Evolutionary conservation across 768 basidiomycete genomes (phyloP).

Genomic region (Agaricus bisporus): DNA sequence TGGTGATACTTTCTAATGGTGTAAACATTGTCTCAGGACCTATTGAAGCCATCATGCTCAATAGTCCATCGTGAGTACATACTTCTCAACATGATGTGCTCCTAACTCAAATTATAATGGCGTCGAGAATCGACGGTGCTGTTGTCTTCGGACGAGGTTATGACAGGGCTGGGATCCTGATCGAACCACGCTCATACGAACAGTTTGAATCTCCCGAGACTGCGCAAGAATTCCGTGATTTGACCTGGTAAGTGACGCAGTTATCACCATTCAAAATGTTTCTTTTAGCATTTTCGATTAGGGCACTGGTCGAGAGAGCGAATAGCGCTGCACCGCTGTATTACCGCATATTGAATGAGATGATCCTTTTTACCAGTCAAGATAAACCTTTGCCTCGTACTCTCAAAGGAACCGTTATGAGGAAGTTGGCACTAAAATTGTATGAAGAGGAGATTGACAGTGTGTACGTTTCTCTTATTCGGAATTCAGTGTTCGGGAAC

Average conservation of each 20-base stretch:
- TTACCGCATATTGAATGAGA: conserved; percentile 46
- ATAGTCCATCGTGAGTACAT: conserved; percentile 22
- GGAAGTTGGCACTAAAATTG: conserved; percentile 33
- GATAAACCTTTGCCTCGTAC: conserved; percentile 36
- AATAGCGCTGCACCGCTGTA: conserved; percentile 37
- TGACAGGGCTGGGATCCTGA: conserved; percentile 26
- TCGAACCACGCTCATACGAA: conserved; percentile 22
- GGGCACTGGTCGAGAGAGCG: conserved; percentile 36
- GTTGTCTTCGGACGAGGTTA: conserved; percentile 41
- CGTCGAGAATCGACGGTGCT: conserved; percentile 19
- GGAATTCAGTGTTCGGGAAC: no score
- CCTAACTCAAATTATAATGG: no score
- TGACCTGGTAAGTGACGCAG: conserved; percentile 26
- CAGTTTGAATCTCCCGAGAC: conserved; percentile 18
- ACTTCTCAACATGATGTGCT: background rate
- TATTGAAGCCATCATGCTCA: conserved; percentile 23
- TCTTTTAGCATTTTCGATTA: conserved; percentile 7
- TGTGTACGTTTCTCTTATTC: conserved; percentile 22
- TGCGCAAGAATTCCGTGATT: conserved; percentile 26
- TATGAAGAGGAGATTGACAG: conserved; percentile 43
- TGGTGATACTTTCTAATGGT: conserved; percentile 30
- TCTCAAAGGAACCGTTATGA: conserved; percentile 42
- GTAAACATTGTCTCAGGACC: conserved; percentile 31
- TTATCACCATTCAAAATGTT: background rate
- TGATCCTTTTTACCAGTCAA: conserved; percentile 37